A percentile compares a stretch with the other conserved stretches of the same genome.
Conservation (phyloP, 495 filamentous ascomycete genomes). For the Hyphodiscus hymeniophilus region DNA sequence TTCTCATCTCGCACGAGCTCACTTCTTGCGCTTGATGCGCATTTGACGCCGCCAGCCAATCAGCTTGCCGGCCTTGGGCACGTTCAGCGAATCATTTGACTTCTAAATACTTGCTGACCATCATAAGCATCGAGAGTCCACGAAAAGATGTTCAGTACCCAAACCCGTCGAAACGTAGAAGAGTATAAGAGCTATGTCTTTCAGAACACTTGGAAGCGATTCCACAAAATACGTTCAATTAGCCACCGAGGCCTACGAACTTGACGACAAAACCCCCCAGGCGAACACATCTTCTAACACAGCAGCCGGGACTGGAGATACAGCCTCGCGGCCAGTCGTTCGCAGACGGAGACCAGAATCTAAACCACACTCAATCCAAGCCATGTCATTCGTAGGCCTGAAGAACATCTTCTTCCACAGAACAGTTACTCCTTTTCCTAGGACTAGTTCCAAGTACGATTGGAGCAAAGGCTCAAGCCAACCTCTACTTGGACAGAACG, state of each 20-base stretch:
- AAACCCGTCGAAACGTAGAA: not conserved
- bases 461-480: conserved; percentile 4
- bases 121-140: not conserved
- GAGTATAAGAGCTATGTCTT: conserved; percentile 10
- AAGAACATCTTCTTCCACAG: conserved; percentile 22
- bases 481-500: conserved; percentile 2
- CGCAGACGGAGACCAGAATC: conserved; percentile 2
- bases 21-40: no score
- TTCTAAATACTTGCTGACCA: conserved; percentile 4
- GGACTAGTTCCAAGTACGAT: not conserved
- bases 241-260: not conserved
- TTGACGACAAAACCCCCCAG: not conserved
- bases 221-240: conserved; percentile 4
- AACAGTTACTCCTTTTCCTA: conserved; percentile 10
- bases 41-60: not conserved
- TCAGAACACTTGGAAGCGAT: conserved; percentile 1
- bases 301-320: not conserved
- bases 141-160: not conserved
- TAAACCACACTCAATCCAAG: conserved; percentile 7
- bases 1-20: no score
- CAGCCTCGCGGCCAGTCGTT: conserved; percentile 1
- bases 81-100: not conserved
- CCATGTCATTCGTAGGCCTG: conserved; percentile 20
- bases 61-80: not conserved
- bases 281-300: not conserved